Evolutionary conservation across 495 filamentous ascomycete species (phyloP).

Genomic region (Parachaetomium inaequale): DNA sequence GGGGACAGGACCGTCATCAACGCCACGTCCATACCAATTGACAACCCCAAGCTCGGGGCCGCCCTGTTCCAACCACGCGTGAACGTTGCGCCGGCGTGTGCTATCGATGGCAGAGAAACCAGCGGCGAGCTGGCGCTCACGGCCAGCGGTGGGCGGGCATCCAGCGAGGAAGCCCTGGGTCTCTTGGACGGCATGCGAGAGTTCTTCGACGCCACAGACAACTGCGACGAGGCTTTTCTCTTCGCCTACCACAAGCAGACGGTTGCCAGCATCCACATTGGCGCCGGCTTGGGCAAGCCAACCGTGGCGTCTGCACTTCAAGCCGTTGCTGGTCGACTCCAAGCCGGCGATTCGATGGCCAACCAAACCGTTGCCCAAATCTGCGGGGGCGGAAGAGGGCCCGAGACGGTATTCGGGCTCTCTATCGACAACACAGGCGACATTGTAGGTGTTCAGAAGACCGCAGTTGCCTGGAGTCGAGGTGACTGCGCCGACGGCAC

Average conservation of each 20-base stretch:
- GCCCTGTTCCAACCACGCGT: neutral
- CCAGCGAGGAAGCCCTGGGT: neutral
- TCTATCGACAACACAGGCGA: conserved; percentile 3
- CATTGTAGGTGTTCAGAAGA: conserved; percentile 5
- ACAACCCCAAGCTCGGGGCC: neutral
- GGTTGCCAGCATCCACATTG: conserved; percentile 9
- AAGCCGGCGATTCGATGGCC: neutral
- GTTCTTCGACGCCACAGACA: conserved; percentile 14
- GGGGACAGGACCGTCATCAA: neutral
- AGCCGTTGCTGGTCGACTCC: conserved; percentile 1
- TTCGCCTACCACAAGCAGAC: conserved; percentile 15
- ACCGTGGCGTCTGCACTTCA: conserved; percentile 13
- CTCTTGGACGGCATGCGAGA: neutral
- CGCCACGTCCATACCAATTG: neutral
- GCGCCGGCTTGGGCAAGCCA: conserved; percentile 7
- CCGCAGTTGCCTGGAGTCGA: neutral
- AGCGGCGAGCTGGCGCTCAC: neutral
- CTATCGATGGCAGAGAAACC: neutral
- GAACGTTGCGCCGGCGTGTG: neutral
- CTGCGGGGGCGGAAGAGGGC: neutral
- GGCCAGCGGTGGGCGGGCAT: neutral
- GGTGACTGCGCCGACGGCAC: neutral
- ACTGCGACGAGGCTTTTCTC: conserved; percentile 16
- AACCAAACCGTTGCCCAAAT: conserved; percentile 2
- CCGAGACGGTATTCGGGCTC: conserved; percentile 6